Evolutionary conservation across 2,329 filamentous ascomycete species (phyloP).

Genomic region (Ophiocordyceps polyrhachis-furcata): DNA sequence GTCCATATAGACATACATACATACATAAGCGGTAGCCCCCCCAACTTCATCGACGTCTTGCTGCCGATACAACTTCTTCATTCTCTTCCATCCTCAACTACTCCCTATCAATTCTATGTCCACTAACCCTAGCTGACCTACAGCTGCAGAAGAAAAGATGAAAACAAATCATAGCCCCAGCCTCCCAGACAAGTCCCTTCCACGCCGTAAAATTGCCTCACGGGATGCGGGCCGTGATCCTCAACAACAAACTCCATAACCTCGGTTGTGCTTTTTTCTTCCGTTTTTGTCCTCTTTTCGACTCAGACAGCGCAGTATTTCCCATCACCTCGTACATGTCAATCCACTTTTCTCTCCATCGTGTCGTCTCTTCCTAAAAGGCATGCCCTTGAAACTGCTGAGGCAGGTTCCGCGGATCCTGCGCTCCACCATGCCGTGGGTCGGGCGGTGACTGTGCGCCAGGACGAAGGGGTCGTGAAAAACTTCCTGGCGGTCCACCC

Average conservation of each 20-base stretch:
- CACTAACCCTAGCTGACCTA: background rate
- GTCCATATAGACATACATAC: too few species aligned
- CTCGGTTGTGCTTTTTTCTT: background rate
- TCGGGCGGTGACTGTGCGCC: slow-evolving; percentile 10
- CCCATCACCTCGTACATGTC: background rate
- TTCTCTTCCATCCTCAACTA: background rate
- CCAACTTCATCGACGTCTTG: too few species aligned
- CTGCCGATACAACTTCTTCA: too few species aligned
- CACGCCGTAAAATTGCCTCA: background rate
- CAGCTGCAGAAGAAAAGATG: background rate
- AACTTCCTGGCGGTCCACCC: slow-evolving; percentile 9
- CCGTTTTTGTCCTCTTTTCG: background rate
- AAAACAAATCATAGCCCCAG: background rate
- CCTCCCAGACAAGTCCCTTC: background rate
- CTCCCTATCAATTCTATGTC: background rate
- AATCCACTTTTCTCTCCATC: background rate
- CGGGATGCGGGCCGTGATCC: background rate
- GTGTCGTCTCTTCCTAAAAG: slow-evolving; percentile 9
- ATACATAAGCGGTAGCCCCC: too few species aligned
- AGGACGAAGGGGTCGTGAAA: slow-evolving; percentile 14
- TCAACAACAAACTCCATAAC: background rate
- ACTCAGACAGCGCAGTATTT: background rate
- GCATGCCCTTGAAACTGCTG: slow-evolving; percentile 19
- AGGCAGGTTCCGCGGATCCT: slow-evolving; percentile 7
- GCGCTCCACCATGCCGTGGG: slow-evolving; percentile 11